These are phyloP conservation scores for Tulasnella sp. DNA, from an alignment of 768 basidiomycete genomes.

Conservation along the genomic window DNA sequence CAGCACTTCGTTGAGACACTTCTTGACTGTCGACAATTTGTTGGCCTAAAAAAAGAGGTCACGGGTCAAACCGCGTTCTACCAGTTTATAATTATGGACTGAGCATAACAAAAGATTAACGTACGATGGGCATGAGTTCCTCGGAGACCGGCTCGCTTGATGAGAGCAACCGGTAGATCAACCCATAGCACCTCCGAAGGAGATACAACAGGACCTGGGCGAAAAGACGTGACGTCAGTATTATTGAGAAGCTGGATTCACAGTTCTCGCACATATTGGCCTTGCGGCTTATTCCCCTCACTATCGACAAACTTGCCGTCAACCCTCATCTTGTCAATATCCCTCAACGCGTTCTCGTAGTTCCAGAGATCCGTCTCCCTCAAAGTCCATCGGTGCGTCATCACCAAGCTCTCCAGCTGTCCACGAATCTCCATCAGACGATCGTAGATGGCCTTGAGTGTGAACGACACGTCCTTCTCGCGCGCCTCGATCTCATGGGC, in stretches of 20 bases:
- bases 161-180: constrained; percentile 86
- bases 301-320: constrained; percentile 95
- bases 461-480: constrained; percentile 77
- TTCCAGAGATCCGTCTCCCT: constrained; percentile 91
- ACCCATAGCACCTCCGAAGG: constrained; percentile 86
- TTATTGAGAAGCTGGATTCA: no score
- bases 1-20: constrained; percentile 88
- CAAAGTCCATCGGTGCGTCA: constrained; percentile 95
- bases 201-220: constrained; percentile 81
- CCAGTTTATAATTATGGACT: no score
- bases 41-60: constrained; percentile 73
- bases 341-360: constrained; percentile 84
- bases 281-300: constrained; percentile 81
- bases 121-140: constrained; percentile 90
- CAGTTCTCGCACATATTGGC: constrained; percentile 71
- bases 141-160: constrained; percentile 96
- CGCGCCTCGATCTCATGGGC: constrained; percentile 89
- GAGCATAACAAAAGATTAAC: constrained; percentile 22
- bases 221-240: not conserved
- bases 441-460: constrained; percentile 87
- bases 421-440: constrained; percentile 73
- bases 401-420: constrained; percentile 80
- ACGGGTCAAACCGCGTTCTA: no score
- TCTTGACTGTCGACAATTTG: constrained; percentile 92
- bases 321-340: constrained; percentile 94